Percentiles rank a stretch among this genome's conserved stretches.
Conservation (phyloP, 306 rosid species). For the Mucuna pruriens region DNA sequence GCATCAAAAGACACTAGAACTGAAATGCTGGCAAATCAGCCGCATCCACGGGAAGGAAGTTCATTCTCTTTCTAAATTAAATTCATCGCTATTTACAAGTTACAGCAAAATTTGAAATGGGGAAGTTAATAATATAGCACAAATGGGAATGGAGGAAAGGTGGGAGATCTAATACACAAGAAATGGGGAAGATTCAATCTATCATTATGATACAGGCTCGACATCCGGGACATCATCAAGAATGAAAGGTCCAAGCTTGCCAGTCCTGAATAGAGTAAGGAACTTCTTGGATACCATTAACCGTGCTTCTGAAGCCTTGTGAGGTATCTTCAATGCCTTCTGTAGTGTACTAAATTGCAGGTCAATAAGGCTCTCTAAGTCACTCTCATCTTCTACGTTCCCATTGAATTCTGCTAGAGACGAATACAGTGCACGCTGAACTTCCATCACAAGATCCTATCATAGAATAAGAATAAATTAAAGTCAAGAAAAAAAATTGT, state of each 20-base stretch:
- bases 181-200: not conserved
- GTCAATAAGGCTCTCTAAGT: conserved; percentile 72
- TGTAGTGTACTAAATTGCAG: conserved; percentile 76
- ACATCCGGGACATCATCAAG: conserved; percentile 81
- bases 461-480: not conserved
- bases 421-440: conserved; percentile 62
- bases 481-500: not conserved
- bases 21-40: not conserved
- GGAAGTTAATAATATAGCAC: conserved; percentile 7
- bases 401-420: conserved; percentile 50
- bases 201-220: conserved; percentile 28
- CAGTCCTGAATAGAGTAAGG: conserved; percentile 77
- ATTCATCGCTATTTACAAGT: conserved; percentile 9
- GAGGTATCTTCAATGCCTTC: conserved; percentile 80
- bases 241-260: conserved; percentile 86
- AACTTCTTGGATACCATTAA: conserved; percentile 88
- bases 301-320: conserved; percentile 81
- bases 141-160: not conserved
- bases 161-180: not conserved
- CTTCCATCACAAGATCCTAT: conserved; percentile 73
- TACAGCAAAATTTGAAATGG: conserved; percentile 16
- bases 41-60: not conserved
- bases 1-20: not conserved
- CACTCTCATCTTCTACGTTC: conserved; percentile 59
- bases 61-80: conserved; percentile 5